Evolutionary conservation across 176 grass and related monocot genomes (phyloP).

Genomic region (Alopecurus myosuroides): DNA sequence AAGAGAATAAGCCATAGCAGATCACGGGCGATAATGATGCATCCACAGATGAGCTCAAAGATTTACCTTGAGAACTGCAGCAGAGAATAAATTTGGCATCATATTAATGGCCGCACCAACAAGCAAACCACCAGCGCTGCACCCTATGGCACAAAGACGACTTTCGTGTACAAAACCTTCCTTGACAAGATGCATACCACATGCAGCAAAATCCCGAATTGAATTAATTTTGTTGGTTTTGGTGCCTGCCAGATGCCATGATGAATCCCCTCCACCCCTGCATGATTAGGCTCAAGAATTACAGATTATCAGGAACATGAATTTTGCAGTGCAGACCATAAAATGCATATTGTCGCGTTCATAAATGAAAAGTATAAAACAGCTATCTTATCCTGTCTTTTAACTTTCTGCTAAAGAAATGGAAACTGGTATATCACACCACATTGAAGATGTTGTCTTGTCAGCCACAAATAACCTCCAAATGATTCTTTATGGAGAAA

Average conservation of each 20-base stretch:
- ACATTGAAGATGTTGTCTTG: not conserved
- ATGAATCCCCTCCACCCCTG: slow-evolving; percentile 71
- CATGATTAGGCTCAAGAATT: slow-evolving; percentile 30
- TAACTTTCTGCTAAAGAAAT: not conserved
- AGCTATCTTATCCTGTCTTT: not conserved
- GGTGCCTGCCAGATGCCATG: slow-evolving; percentile 71
- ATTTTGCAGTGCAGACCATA: not conserved
- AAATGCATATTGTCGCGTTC: not conserved
- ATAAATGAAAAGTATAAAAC: not conserved
- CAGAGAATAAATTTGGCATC: slow-evolving; percentile 76
- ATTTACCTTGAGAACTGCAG: slow-evolving; percentile 86
- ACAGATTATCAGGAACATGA: slow-evolving; percentile 12
- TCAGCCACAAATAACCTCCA: slow-evolving; percentile 1
- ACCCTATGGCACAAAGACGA: slow-evolving; percentile 75
- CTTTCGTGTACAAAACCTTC: slow-evolving; percentile 79
- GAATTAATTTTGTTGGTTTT: slow-evolving; percentile 85
- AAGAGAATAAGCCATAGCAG: not conserved
- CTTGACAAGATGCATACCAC: slow-evolving; percentile 65
- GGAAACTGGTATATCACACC: not conserved
- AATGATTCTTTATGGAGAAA: not conserved
- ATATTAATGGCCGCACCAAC: slow-evolving; percentile 76
- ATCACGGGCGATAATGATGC: not conserved
- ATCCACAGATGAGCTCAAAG: not conserved
- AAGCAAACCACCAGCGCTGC: slow-evolving; percentile 79
- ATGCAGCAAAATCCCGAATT: slow-evolving; percentile 77